Evolutionary conservation across 2,329 filamentous ascomycete species (phyloP), one percentile per base, ranked within the genome.

Genomic region (Fusarium nematophilum): DNA sequence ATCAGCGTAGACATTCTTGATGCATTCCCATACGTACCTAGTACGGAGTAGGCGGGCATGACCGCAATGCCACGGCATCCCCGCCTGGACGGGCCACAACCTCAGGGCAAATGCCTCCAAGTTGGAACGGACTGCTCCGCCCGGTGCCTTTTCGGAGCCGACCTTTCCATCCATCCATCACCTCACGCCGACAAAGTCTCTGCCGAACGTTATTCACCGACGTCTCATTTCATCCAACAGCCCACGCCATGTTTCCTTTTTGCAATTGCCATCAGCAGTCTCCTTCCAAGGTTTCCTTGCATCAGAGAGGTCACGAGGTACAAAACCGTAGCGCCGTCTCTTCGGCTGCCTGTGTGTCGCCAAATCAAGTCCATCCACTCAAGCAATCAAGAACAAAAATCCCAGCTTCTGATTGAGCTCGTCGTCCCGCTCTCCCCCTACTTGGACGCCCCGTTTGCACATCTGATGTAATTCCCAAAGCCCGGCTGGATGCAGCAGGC

Each of bases 221-320:
- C 48, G 59, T 54, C 33, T 57, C 53, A 26, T n/a, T 45, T 45
- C 36, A 30, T 27, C 31, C 38, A 55, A 39, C 43, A 31, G 27
- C 29, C 34, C 42, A 37, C 31, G 17, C n/a, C 43, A 33, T 30
- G 34, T 37, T 37, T 49, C 13, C 53, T 47, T 56, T 47, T 54
- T 46, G 31, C 15, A 33, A 53, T 48, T 53, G 40, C 40, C 40
- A 44, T 27, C 29, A 18, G 9, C 9, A 11, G 11, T 40, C 14
- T 36, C n/a, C 25, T 57, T 38, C 34, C 56, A 57, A 52, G 26
- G 42, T 53, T 65, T 50, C 31, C 39, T 49, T 57, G 53, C 61
- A 61, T 67, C 25, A 34, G 31, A 17, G 25, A 44, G 42, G 52
- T 57, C 61, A 65, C 52, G 54, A 55, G 58, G 44, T n/a, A n/a